phyloP scores from a whole-genome alignment of 495 filamentous ascomycete genomes.

The Neurospora hispaniola region DNA sequence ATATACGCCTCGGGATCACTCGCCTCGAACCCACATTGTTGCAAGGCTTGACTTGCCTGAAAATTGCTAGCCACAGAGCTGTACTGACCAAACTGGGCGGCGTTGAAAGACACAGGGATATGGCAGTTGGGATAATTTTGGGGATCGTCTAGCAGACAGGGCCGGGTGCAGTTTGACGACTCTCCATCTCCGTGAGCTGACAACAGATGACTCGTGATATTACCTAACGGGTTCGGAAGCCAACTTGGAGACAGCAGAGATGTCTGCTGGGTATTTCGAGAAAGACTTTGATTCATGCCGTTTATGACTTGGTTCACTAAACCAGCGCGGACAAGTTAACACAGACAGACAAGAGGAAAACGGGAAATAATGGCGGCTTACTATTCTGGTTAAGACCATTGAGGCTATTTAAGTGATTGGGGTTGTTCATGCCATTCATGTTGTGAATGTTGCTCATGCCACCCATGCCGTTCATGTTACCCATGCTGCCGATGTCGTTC shows the following conservation, averaged over 20 bases:
- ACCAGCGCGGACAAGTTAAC: conserved; percentile 1
- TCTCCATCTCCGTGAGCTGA: conserved; percentile 12
- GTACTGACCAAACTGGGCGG: conserved; percentile 12
- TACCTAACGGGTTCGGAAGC: conserved; percentile 9
- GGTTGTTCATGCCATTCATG: not conserved
- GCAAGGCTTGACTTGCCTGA: conserved; percentile 9
- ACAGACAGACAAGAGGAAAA: not conserved
- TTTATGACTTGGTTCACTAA: conserved; percentile 6
- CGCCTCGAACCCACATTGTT: conserved; percentile 22
- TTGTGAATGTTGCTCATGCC: not conserved
- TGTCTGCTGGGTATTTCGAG: conserved; percentile 5
- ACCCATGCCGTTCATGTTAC: not conserved
- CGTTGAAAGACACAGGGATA: conserved; percentile 12
- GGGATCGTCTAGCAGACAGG: conserved; percentile 22
- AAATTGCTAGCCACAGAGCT: conserved; percentile 3
- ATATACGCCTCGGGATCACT: conserved; percentile 18
- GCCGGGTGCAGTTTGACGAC: conserved; percentile 14
- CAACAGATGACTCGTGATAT: conserved; percentile 21
- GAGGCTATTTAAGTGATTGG: not conserved
- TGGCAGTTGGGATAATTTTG: conserved; percentile 18
- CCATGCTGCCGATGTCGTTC: not conserved
- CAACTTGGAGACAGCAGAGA: conserved; percentile 7
- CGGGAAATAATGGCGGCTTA: not conserved
- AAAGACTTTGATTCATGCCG: conserved; percentile 9
- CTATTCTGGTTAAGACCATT: not conserved